Base-by-base conservation (phyloP, 2,329 filamentous ascomycete species). In the Epichloe scottii region DNA sequence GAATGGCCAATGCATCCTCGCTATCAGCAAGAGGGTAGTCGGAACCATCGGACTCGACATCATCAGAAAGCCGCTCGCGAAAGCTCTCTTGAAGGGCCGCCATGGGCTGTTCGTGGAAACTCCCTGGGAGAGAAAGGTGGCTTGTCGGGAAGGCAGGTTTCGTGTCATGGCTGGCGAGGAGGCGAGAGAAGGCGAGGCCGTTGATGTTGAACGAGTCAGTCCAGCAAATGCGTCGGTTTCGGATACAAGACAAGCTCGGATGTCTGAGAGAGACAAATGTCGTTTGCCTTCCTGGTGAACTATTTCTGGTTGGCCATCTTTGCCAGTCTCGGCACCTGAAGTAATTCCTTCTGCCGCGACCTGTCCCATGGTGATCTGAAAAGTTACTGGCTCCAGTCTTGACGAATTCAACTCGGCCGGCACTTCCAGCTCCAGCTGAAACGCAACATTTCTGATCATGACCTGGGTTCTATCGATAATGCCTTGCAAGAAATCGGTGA, bases 401-500 rank as follows among this genome's bases (percentile, higher is more conserved):
- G 71, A 61, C n/a, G 68, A 63, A 57, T 62, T 65, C 51, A 69
- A 60, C 53, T 84, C 74, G 34, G 73, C 62, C 2, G 76, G 74
- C 8, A 81, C 67, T 46, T 80, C 72, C 40, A 82, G 68, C 57
- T 87, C 82, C 17, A 89, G 68, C 58, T 82, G 79, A 55, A 89
- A 75, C 11, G 74, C 76, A 51, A 91, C 76, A 26, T 79, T 75
- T 48, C 75, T 77, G 52, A 91, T 79, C 47, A 71, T 73, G 26
- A 91, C 68, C 61, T 86, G 79, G 51, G 84, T 73, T 44, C 86
- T 77, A 65, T 93, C 85, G 26, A 85, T 70, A 46, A 90, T 80
- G 33, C 85, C 85, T 57, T 89, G 82, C 5, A 91, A 66, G 56
- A 89, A 87, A 56, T 78, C 79, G 41, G 83, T 78, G 45, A 93